A percentile compares a stretch with the other conserved stretches of the same genome.
phyloP scores from a whole-genome alignment of 2,329 filamentous ascomycete genomes.

The Aspergillus thermomutatus region DNA sequence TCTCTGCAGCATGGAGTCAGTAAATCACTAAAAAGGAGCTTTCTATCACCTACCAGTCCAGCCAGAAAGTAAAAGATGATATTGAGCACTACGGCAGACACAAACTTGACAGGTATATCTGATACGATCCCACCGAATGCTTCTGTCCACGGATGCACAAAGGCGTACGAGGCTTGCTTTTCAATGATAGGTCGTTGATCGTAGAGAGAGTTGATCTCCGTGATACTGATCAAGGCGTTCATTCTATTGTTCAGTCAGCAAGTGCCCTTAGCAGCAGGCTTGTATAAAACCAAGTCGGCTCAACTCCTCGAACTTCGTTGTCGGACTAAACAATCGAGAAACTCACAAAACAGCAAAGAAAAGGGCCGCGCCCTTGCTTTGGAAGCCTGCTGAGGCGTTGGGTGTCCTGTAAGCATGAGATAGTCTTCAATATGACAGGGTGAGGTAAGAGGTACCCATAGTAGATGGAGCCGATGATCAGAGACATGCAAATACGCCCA shows the following conservation, averaged over 20 bases:
- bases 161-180: conserved; percentile 81
- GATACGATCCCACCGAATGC: conserved; percentile 80
- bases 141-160: conserved; percentile 88
- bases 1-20: conserved; percentile 24
- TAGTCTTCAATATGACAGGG: not conserved
- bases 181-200: conserved; percentile 89
- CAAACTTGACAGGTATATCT: conserved; percentile 80
- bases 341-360: conserved; percentile 85
- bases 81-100: conserved; percentile 73
- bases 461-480: conserved; percentile 66
- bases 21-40: not conserved
- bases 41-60: conserved; percentile 51
- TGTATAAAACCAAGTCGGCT: conserved; percentile 52
- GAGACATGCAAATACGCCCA: conserved; percentile 69
- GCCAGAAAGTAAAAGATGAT: conserved; percentile 82
- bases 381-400: conserved; percentile 67
- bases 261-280: not conserved
- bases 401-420: conserved; percentile 64
- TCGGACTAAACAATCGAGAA: conserved; percentile 53
- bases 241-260: conserved; percentile 16
- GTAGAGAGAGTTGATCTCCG: conserved; percentile 80
- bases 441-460: conserved; percentile 21
- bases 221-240: conserved; percentile 62
- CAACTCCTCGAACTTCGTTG: conserved; percentile 31
- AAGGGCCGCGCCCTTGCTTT: conserved; percentile 70